A percentile compares a stretch with the other conserved stretches of the same genome.
phyloP scores from a whole-genome alignment of 148 eudicot species.

The Amaranthus cruentus region DNA sequence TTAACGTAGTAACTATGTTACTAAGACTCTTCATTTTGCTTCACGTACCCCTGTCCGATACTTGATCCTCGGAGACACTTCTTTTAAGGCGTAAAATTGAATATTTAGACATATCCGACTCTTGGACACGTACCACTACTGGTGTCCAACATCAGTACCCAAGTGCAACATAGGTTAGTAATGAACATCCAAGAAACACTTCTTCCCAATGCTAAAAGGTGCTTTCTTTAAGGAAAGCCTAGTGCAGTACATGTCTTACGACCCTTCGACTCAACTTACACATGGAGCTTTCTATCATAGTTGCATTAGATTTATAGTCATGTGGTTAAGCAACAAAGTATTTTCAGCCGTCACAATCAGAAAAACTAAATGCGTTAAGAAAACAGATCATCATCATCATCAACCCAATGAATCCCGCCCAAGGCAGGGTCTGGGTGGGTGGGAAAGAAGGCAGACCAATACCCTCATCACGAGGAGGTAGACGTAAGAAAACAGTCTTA shows the following conservation, averaged over 20 bases:
- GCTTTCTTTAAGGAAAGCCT: not conserved
- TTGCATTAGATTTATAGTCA: not conserved
- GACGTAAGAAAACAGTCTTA: not conserved
- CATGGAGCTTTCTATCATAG: not conserved
- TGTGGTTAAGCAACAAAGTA: not conserved
- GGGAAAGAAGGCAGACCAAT: not conserved
- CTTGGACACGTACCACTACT: no score
- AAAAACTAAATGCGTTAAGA: no score
- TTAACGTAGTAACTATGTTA: no score
- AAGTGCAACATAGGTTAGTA: not conserved
- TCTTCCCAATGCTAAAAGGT: not conserved
- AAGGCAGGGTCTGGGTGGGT: no score
- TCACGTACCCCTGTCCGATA: no score
- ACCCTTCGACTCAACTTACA: not conserved
- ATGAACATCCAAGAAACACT: not conserved
- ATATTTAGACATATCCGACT: no score
- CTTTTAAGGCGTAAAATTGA: no score
- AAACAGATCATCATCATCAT: no score
- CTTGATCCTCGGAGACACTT: no score
- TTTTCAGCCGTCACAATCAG: not conserved
- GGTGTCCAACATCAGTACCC: not conserved
- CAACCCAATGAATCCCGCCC: no score
- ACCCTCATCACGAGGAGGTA: constrained; percentile 1
- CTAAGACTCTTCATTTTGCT: no score
- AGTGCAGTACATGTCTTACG: not conserved